Base-by-base conservation (phyloP, 2,329 filamentous ascomycete species). In the Domatiomyces globalis region DNA sequence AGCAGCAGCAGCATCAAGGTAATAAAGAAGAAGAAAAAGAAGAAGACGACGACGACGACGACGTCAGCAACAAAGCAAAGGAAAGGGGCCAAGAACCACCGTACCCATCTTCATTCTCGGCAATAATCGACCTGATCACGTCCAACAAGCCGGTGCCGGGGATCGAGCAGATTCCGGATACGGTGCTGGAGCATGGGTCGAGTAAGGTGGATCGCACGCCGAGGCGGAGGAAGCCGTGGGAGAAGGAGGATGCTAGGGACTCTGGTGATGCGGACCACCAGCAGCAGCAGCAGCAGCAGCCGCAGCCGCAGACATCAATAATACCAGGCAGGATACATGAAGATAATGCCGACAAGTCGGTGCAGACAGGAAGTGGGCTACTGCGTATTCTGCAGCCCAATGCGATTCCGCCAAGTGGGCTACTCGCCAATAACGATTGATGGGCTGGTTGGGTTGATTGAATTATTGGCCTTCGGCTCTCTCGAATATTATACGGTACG, bases 151-250 rank as follows among this genome's bases (percentile, higher is more conserved):
- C 85, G 0, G 84, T 95, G 44, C 87, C 88, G 1, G 89, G 89
- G 0, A 94, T 95, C 62, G 81, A 82, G 59, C 80, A 94, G 56
- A 90, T 95, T 49, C 87, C 89, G 4, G 79, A 87, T 58, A 92
- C 83, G 0, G 73, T 95, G 4, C 73, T 89, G 18, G 74, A 76
- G 19, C 65, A 72, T 48, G 71, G 73, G 50, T 71, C 69, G n/a
- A 58, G 56, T 18, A 60, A 61, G 49, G 43, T 55, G 7, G 59
- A 61, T 49, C 56, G 51, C 20, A 73, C 71, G 19, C 62, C 70
- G n/a, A 71, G 67, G 58, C 72, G 81, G 59, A 74, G 69, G 62
- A 84, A 84, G 67, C 89, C 89, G 1, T 95, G 89, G 89, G 89
- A 95, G 70, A 85, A 74, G 60, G 36, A 43, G n/a, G 50, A 47